Conservation (phyloP, 306 rosid genomes). For the Phaseolus lunatus region DNA sequence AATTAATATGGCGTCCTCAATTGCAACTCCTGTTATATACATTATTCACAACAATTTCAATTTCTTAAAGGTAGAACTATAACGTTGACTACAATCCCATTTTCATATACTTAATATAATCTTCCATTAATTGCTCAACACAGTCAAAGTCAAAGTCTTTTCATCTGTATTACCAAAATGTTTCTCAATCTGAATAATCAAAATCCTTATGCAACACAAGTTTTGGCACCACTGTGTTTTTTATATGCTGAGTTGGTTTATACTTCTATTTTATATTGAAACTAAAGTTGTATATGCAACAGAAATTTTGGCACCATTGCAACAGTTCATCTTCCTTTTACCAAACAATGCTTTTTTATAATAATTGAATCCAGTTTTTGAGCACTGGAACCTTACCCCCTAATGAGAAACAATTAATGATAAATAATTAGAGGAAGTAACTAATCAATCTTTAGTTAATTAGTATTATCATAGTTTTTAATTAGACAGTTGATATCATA, state of each 20-base stretch:
- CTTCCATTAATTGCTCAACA: conserved; percentile 3
- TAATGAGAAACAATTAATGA: conserved; percentile 36
- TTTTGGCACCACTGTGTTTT: conserved; percentile 15
- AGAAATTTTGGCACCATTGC: conserved; percentile 33
- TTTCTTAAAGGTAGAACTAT: conserved; percentile 20
- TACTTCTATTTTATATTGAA: neutral
- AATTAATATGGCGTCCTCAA: conserved; percentile 25
- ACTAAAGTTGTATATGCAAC: neutral
- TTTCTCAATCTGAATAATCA: conserved; percentile 24
- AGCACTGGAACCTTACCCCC: conserved; percentile 35
- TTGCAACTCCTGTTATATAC: neutral
- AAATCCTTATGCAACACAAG: conserved; percentile 30
- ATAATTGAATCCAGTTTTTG: conserved; percentile 8
- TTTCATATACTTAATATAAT: neutral
- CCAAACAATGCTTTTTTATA: conserved; percentile 52
- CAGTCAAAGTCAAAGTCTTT: neutral
- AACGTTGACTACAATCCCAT: conserved; percentile 10
- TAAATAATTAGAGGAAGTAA: conserved; percentile 41
- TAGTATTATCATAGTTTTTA: too few species aligned
- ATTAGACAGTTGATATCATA: too few species aligned
- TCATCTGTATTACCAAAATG: conserved; percentile 1
- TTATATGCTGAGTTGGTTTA: neutral
- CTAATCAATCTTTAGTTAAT: too few species aligned
- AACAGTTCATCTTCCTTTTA: conserved; percentile 61
- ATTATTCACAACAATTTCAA: neutral